Conservation (phyloP, 176 grass and related monocot genomes). For the Aegilops longissima region DNA sequence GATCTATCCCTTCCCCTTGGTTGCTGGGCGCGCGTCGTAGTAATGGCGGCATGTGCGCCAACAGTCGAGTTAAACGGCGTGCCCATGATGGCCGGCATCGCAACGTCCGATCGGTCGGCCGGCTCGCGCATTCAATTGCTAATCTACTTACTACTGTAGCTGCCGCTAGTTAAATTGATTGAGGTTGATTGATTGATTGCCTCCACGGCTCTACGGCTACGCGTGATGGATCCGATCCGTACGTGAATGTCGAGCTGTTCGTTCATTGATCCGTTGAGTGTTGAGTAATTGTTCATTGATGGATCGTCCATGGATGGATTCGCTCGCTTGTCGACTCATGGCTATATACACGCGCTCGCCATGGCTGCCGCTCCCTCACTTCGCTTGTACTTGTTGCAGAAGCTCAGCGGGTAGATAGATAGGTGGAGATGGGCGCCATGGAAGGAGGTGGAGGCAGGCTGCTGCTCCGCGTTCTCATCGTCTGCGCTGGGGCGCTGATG, state of each 20-base stretch:
- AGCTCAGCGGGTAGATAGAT: too few species aligned
- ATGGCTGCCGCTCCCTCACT: background rate
- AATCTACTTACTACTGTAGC: background rate
- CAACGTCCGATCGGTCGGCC: background rate
- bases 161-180: background rate
- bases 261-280: too few species aligned
- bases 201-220: background rate
- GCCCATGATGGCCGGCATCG: background rate
- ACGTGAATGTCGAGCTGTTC: background rate
- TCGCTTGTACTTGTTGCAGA: background rate
- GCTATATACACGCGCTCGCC: background rate
- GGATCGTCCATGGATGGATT: background rate
- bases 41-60: background rate
- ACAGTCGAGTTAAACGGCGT: background rate
- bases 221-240: too few species aligned
- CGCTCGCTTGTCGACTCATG: fast-evolving
- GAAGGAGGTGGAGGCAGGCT: background rate
- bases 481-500: background rate
- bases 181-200: background rate
- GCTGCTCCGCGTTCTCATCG: background rate
- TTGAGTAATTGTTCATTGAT: background rate
- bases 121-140: background rate
- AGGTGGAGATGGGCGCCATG: background rate
- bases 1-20: background rate
- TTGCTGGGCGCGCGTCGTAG: too few species aligned